phyloP scores from a whole-genome alignment of 2,329 filamentous ascomycete genomes.

The Fusarium setosum region DNA sequence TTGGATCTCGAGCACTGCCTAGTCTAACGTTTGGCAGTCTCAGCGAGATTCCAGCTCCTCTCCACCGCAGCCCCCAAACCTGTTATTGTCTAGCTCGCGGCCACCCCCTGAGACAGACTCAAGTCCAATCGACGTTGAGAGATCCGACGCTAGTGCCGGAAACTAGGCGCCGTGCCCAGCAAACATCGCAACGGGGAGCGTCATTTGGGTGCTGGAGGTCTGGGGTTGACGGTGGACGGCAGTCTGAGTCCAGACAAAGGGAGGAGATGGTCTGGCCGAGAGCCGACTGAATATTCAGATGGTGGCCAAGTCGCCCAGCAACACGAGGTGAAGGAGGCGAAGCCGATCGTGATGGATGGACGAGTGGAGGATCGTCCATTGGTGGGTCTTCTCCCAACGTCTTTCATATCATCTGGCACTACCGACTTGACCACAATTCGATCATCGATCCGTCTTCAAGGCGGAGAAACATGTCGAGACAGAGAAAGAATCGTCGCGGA shows the following conservation, averaged over 20 bases:
- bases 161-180: conserved; percentile 28
- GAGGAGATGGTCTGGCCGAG: not conserved
- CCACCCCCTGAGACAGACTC: conserved; percentile 42
- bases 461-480: conserved; percentile 3
- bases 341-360: conserved; percentile 34
- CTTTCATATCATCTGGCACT: conserved; percentile 19
- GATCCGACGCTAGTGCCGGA: conserved; percentile 36
- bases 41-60: conserved; percentile 36
- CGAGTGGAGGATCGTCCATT: conserved; percentile 23
- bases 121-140: conserved; percentile 35
- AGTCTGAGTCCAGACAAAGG: conserved; percentile 7
- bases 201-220: conserved; percentile 17
- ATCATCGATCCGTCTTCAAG: conserved; percentile 3
- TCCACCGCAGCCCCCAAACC: conserved; percentile 25
- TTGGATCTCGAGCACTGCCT: conserved; percentile 18
- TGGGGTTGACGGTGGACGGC: conserved; percentile 3
- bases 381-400: conserved; percentile 33
- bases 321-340: conserved; percentile 41
- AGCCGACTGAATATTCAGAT: conserved; percentile 4
- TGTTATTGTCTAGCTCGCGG: conserved; percentile 39
- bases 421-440: conserved; percentile 3
- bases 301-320: conserved; percentile 27
- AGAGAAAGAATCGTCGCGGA: conserved; percentile 3
- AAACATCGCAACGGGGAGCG: conserved; percentile 13
- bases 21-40: conserved; percentile 5